A percentile compares a stretch with the other conserved stretches of the same genome.
phyloP scores from a whole-genome alignment of 225 moss, liverwort and hornwort species.

The Physcomitrellopsis africana region DNA sequence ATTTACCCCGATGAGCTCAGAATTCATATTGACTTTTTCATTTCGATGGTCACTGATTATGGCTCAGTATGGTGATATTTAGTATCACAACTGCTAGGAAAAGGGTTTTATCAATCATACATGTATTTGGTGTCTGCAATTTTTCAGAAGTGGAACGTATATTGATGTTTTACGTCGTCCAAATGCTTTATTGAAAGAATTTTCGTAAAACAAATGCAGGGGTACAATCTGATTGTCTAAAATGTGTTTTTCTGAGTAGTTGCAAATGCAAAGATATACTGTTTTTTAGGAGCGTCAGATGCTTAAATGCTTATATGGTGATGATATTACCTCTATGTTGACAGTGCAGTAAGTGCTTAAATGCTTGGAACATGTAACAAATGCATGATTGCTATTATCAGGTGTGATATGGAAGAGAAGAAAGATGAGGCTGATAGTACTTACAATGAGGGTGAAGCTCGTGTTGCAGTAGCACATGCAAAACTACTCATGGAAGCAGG shows the following conservation, averaged over 20 bases:
- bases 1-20: slow-evolving; percentile 1
- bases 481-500: slow-evolving; percentile 78
- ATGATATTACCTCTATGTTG: no score
- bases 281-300: background rate
- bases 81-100: no score
- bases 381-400: slow-evolving; percentile 23
- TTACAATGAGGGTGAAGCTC: slow-evolving; percentile 95
- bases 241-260: background rate
- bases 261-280: background rate
- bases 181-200: no score
- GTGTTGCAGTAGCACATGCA: slow-evolving; percentile 84
- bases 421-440: slow-evolving; percentile 96
- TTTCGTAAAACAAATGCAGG: background rate
- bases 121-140: no score
- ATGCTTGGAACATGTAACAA: slow-evolving; percentile 17
- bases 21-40: background rate
- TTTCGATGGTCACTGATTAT: background rate
- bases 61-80: background rate
- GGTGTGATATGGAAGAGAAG: slow-evolving; percentile 96
- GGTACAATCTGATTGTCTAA: no score
- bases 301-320: slow-evolving; percentile 11
- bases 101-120: no score
- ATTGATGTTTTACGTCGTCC: no score
- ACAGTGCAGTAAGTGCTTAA: background rate
- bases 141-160: no score